phyloP scores from a whole-genome alignment of 1,284 basidiomycete genomes.

The Fomitopsis betulina region DNA sequence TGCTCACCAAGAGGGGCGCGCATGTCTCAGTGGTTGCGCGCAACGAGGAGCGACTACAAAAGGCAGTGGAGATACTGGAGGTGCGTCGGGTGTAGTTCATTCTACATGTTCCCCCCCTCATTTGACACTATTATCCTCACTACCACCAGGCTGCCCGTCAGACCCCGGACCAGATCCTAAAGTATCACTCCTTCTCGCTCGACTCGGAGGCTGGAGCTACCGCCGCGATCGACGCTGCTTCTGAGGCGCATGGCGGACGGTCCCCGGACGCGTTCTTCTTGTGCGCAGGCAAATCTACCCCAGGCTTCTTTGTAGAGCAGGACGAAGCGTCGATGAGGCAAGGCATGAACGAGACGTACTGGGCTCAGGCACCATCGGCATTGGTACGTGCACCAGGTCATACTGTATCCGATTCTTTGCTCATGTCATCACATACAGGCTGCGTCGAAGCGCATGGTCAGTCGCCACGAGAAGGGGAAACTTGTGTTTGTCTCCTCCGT shows the following conservation, averaged over 20 bases:
- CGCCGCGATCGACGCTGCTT: conserved; percentile 60
- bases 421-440: conserved; percentile 39
- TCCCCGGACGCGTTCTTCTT: conserved; percentile 75
- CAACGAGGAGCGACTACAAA: conserved; percentile 53
- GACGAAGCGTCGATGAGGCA: conserved; percentile 52
- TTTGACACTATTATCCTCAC: background rate
- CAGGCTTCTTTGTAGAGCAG: conserved; percentile 72
- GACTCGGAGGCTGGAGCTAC: conserved; percentile 43
- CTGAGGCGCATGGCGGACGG: conserved; percentile 43
- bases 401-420: background rate
- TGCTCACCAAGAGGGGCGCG: conserved; percentile 69
- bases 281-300: conserved; percentile 70
- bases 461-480: conserved; percentile 52
- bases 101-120: background rate
- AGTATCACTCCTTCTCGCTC: conserved; percentile 61
- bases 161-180: conserved; percentile 51
- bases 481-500: conserved; percentile 83
- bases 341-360: conserved; percentile 64
- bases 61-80: conserved; percentile 60
- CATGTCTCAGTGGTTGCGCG: conserved; percentile 82
- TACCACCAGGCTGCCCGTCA: conserved; percentile 38
- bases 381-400: conserved; percentile 44
- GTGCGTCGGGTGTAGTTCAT: conserved; percentile 30
- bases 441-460: conserved; percentile 69
- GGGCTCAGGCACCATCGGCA: conserved; percentile 76